Base-by-base conservation (phyloP, 1,284 basidiomycete genomes). In the Heliocybe sulcata region DNA sequence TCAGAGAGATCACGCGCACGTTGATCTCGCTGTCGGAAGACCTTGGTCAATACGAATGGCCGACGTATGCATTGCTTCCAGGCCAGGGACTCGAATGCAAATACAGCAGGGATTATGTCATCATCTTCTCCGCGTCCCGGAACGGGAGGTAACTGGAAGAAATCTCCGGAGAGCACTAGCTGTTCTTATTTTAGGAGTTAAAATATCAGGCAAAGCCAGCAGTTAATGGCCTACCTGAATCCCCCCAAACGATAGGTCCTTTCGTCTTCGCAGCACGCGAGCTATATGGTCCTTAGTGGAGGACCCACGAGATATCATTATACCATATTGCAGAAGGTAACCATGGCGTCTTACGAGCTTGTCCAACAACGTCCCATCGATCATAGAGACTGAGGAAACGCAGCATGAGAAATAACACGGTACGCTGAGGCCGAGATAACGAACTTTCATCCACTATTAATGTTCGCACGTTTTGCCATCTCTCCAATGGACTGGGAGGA, bases 71-170 rank as follows among this genome's bases (percentile, higher is more conserved):
- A 80, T 33, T 56, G 52, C 2, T 61, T 26, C 90, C 90, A 92
- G 2, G 75, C 76, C 50, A 73, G 66, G 0, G 89, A 83, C 58
- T 90, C 83, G 63, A 92, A 92, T 2, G 81, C 80, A 60, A 87
- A 90, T 1, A 64, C 69, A 1, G 70, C 55, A 0, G 72, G 69
- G 12, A 73, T 69, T 1, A n/a, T n/a, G n/a, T n/a, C n/a, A n/a
- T n/a, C n/a, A n/a, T 8, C 6, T n/a, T 63, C 61, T 1, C 63
- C 64, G 33, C 67, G 66, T 8, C 77, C 74, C 1, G 81, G 80
- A 1, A 92, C 87, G 0, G 90, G 90, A 2, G 90, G 90, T 1
- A 92, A 72, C 67, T 92, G 89, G 67, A 82, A 89, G 65, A 91
- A 91, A 67, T 91, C 89, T 9, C 89, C 88, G 0, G 84, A 85